Base-by-base conservation (phyloP, 371 early-diverging fungal species). In the Saksenaea vasiformis region DNA sequence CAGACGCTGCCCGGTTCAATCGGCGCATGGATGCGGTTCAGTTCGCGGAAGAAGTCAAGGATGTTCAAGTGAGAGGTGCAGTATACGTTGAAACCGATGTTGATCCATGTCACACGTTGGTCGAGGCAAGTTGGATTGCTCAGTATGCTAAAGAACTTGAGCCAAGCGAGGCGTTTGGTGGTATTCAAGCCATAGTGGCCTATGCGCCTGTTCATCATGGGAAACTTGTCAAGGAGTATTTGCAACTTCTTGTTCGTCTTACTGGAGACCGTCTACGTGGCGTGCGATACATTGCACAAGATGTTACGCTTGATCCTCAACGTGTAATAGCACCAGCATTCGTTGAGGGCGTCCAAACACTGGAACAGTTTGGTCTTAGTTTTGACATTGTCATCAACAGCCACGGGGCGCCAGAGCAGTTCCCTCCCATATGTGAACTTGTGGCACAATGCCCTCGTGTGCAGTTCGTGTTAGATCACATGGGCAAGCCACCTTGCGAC, bases 401-500 rank as follows among this genome's bases (percentile, higher is more conserved):
- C 27, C 70, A 67, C 22, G 63, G 28, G 7, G 64, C 59, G 13
- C 79, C 82, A 22, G 71, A 62, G 26, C 82, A 81, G 56, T 81
- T 81, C 57, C 73, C 77, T 10, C 75, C 77, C 26, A 31, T 78
- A 28, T 44, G 70, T 24, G 47, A 58, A 19, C 58, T 81, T 19
- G 79, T 81, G 1, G 51, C 39, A 39, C 72, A 70, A 19, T 81
- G 82, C 44, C 82, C 82, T 9, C 41, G 65, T 19, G 72, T 77
- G n/a, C 67, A 58, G 41, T 78, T 81, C 60, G 64, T 81, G 10
- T 56, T 81, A 38, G 82, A 78, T 56, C 82, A 81, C 63, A 78
- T 78, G 77, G 82, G 67, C 13, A 81, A 81, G 55, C 82, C 82
- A 9, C 82, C 82, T 22, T 77, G 79, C 57, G 64, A 77, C 58